A percentile compares a stretch with the other conserved stretches of the same genome.
Evolutionary conservation across 208 protist species (phyloP).

Genomic region (Novymonas esmeraldas): DNA sequence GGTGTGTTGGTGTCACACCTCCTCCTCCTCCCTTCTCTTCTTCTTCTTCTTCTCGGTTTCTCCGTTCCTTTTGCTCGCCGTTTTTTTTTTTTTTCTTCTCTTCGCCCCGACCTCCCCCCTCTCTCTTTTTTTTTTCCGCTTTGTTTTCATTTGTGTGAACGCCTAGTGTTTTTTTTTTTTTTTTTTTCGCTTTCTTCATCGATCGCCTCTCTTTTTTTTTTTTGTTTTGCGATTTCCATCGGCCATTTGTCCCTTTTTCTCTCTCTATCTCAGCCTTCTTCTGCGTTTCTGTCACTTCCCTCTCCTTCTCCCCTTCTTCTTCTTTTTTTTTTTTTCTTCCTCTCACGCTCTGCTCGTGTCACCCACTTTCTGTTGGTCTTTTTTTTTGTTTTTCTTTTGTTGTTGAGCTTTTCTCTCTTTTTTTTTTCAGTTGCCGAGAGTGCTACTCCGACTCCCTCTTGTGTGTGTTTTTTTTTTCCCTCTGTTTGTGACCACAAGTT

Average conservation of each 20-base stretch:
- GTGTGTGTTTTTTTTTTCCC: neutral
- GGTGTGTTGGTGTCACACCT: too few relatives aligned
- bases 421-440: neutral
- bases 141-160: neutral
- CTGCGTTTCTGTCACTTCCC: neutral
- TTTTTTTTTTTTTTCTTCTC: neutral
- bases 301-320: neutral
- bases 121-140: neutral
- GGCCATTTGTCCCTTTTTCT: neutral
- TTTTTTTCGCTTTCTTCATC: conserved; percentile 10
- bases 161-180: conserved; percentile 6
- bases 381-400: conserved; percentile 9
- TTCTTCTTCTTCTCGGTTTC: conserved; percentile 5
- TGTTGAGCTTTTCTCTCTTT: conserved; percentile 1
- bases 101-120: neutral
- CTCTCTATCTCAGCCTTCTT: neutral
- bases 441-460: neutral
- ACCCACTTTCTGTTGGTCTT: neutral
- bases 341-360: neutral
- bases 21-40: neutral
- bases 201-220: neutral
- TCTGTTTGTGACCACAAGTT: neutral
- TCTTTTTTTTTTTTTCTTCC: neutral
- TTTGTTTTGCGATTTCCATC: too few relatives aligned
- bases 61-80: neutral